Evolutionary conservation across 1,284 basidiomycete genomes (phyloP).

Genomic region (Cutaneotrichosporon mucoides): DNA sequence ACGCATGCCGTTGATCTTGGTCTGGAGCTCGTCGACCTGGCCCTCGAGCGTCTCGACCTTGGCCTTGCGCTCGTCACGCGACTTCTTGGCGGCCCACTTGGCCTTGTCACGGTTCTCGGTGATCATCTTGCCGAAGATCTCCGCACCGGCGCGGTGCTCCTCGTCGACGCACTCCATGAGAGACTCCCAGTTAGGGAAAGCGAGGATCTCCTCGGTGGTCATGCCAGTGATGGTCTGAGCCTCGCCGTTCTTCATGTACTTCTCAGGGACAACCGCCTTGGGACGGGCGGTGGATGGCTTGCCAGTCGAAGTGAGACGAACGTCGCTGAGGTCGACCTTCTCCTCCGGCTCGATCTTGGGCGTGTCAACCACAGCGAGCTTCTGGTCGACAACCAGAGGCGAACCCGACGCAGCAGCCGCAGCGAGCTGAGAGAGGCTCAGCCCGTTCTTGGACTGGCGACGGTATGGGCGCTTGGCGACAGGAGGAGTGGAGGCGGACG

Average conservation of each 20-base stretch:
- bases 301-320: slow-evolving; percentile 29
- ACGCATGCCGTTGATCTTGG: slow-evolving; percentile 25
- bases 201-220: slow-evolving; percentile 27
- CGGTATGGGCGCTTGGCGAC: slow-evolving; percentile 24
- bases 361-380: neutral
- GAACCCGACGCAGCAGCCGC: slow-evolving; percentile 21
- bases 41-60: slow-evolving; percentile 38
- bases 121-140: slow-evolving; percentile 39
- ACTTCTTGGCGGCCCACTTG: slow-evolving; percentile 42
- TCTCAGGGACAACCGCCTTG: slow-evolving; percentile 39
- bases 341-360: neutral
- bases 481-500: slow-evolving; percentile 15
- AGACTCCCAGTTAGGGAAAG: slow-evolving; percentile 31
- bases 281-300: slow-evolving; percentile 40
- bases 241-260: slow-evolving; percentile 38
- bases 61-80: slow-evolving; percentile 36
- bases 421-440: slow-evolving; percentile 21
- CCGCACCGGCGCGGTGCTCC: slow-evolving; percentile 23
- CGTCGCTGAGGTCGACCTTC: slow-evolving; percentile 16
- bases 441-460: slow-evolving; percentile 22
- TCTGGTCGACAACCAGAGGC: slow-evolving; percentile 10
- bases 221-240: slow-evolving; percentile 35
- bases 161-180: slow-evolving; percentile 31
- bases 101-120: slow-evolving; percentile 40
- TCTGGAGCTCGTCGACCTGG: slow-evolving; percentile 30